Evolutionary conservation across 495 filamentous ascomycete genomes (phyloP).

Genomic region (Penicillium macrosclerotiorum): DNA sequence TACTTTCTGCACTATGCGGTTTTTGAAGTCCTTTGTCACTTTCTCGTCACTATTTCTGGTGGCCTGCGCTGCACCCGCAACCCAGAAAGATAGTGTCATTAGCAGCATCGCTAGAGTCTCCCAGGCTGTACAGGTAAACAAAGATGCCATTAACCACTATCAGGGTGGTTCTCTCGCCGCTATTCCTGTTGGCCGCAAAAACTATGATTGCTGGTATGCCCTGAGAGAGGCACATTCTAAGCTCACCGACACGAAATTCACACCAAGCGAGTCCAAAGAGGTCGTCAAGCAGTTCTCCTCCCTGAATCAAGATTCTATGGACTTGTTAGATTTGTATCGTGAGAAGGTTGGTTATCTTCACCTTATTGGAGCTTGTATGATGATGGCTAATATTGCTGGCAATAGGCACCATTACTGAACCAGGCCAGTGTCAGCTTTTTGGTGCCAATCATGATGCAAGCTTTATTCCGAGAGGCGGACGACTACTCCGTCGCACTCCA

Average conservation of each 20-base stretch:
- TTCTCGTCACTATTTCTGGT: background rate
- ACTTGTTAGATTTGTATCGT: background rate
- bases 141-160: background rate
- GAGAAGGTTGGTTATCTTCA: background rate
- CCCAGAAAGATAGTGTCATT: background rate
- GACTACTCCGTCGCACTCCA: background rate
- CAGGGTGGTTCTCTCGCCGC: background rate
- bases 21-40: background rate
- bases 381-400: background rate
- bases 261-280: background rate
- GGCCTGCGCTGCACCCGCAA: background rate
- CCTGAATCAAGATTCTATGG: background rate
- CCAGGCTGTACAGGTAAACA: background rate
- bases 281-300: background rate
- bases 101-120: background rate
- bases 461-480: background rate
- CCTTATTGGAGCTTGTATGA: background rate
- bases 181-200: background rate
- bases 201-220: background rate
- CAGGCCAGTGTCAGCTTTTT: background rate
- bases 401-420: background rate
- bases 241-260: background rate
- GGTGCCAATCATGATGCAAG: background rate
- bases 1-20: background rate
- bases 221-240: conserved; percentile 1